These are phyloP conservation scores for Lasiosphaeriaceae sp. DNA, from an alignment of 495 filamentous ascomycete species.

Conservation along the genomic window DNA sequence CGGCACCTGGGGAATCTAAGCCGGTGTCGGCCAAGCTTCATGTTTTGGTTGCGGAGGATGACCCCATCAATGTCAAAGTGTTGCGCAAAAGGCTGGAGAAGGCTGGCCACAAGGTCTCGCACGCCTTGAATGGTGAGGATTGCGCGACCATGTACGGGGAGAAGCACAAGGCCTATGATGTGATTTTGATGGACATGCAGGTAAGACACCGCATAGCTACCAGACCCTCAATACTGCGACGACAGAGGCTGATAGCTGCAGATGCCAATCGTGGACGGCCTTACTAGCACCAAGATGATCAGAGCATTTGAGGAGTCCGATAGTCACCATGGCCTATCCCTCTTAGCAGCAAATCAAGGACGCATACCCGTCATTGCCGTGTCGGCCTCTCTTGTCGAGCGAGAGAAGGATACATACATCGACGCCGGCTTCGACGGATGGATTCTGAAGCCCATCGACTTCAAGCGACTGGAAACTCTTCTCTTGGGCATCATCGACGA, in stretches of 20 bases:
- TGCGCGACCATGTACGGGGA: slow-evolving; percentile 69
- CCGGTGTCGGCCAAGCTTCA: slow-evolving; percentile 40
- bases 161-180: slow-evolving; percentile 60
- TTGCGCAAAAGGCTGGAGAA: slow-evolving; percentile 80
- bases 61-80: slow-evolving; percentile 88
- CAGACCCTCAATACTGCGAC: no score
- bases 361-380: slow-evolving; percentile 85
- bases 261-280: slow-evolving; percentile 94
- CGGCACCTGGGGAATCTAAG: neutral
- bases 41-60: slow-evolving; percentile 86
- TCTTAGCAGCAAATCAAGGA: slow-evolving; percentile 43
- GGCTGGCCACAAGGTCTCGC: slow-evolving; percentile 64
- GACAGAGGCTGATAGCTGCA: slow-evolving; percentile 25
- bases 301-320: slow-evolving; percentile 60
- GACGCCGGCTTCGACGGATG: slow-evolving; percentile 88
- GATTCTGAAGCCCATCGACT: slow-evolving; percentile 76
- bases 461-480: slow-evolving; percentile 60
- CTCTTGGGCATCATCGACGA: slow-evolving; percentile 55
- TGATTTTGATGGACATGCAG: slow-evolving; percentile 97
- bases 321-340: slow-evolving; percentile 39
- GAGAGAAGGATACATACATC: slow-evolving; percentile 64
- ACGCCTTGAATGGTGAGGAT: slow-evolving; percentile 83
- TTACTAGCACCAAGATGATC: slow-evolving; percentile 79
- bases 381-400: slow-evolving; percentile 79
- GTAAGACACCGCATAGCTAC: slow-evolving; percentile 42